Conservation (phyloP, 345 rosid genomes). For the Passiflora organensis region DNA sequence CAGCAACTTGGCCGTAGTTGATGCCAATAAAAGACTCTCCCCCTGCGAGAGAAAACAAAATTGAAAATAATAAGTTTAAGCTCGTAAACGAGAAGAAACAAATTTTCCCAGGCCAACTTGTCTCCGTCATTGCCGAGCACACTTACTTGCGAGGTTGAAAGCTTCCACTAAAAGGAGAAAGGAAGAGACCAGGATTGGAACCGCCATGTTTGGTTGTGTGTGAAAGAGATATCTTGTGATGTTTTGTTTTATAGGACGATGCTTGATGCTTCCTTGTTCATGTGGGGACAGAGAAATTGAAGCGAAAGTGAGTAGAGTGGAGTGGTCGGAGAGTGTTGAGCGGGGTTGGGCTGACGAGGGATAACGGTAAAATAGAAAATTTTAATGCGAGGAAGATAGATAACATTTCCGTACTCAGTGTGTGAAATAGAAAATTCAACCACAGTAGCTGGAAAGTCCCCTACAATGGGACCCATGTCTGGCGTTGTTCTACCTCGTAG, state of each 20-base stretch:
- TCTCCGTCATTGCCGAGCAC: too few relatives aligned
- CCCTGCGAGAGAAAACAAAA: conserved; percentile 31
- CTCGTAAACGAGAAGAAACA: too few relatives aligned
- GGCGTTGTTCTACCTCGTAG: too few relatives aligned
- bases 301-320: neutral
- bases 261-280: neutral
- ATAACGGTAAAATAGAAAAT: too few relatives aligned
- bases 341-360: too few relatives aligned
- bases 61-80: neutral
- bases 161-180: conserved; percentile 27
- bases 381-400: too few relatives aligned
- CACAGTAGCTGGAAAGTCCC: too few relatives aligned
- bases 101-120: too few relatives aligned
- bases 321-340: neutral
- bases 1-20: conserved; percentile 76
- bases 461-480: too few relatives aligned
- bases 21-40: conserved; percentile 75
- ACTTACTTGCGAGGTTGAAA: conserved; percentile 43
- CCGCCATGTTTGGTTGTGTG: conserved; percentile 2
- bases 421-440: too few relatives aligned
- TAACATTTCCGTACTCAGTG: too few relatives aligned
- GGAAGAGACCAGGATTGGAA: conserved; percentile 18
- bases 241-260: neutral
- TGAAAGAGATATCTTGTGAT: too few relatives aligned
- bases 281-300: neutral